These are phyloP conservation scores for Immersiella caudata DNA, from an alignment of 495 filamentous ascomycete genomes.

Conservation along the genomic window DNA sequence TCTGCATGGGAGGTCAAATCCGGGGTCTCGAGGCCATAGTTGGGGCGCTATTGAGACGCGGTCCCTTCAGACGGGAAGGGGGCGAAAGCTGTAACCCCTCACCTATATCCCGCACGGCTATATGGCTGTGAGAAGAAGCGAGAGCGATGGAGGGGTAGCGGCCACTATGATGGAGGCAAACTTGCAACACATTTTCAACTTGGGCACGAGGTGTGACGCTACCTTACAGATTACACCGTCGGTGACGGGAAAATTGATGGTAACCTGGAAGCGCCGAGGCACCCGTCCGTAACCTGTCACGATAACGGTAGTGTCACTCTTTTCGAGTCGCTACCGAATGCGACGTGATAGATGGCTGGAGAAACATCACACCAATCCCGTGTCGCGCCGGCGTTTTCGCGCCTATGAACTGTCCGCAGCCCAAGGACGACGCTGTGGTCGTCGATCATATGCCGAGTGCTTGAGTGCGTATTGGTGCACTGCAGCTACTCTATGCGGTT, in stretches of 20 bases:
- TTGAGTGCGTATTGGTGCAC: conserved; percentile 15
- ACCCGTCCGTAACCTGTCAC: neutral
- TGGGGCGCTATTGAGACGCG: conserved; percentile 20
- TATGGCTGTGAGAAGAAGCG: conserved; percentile 8
- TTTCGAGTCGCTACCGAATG: conserved; percentile 6
- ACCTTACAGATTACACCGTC: neutral
- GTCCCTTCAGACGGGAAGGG: neutral
- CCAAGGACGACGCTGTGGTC: conserved; percentile 1
- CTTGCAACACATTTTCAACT: neutral
- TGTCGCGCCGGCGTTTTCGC: conserved; percentile 12
- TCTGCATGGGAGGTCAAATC: neutral
- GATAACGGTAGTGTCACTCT: neutral
- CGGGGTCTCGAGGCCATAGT: conserved; percentile 17
- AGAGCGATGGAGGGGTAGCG: conserved; percentile 1
- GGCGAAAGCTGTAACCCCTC: conserved; percentile 1
- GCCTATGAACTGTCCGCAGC: neutral
- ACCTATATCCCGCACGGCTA: conserved; percentile 4
- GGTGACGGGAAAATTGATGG: neutral
- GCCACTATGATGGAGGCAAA: neutral
- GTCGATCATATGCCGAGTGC: conserved; percentile 15
- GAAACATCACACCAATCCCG: conserved; percentile 25
- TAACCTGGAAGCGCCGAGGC: neutral
- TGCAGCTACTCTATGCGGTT: conserved; percentile 8
- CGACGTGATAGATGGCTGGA: conserved; percentile 16
- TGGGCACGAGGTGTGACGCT: neutral